Base-by-base conservation (phyloP, 208 protist genomes). In the Herpetomonas muscarum region DNA sequence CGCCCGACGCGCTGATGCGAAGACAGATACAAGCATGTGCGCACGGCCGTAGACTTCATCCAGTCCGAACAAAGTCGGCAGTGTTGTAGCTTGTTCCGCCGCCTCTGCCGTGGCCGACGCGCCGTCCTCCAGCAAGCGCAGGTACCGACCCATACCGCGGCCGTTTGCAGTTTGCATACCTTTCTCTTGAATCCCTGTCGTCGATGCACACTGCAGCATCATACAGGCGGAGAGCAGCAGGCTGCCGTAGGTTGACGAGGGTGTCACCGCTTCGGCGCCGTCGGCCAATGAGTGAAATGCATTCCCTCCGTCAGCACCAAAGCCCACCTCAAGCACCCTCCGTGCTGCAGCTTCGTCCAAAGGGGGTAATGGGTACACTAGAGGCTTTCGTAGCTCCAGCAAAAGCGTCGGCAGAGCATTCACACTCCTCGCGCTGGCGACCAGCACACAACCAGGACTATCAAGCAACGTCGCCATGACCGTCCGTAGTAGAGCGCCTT, bases 21-120 rank as follows among this genome's bases (percentile, higher is more conserved):
- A 82, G 26, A 79, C 61, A 46, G 68, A 71, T 17, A 82, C 53
- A 1, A 86, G 55, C 10, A 73, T 67, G 4, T 34, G 41, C 10
- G 88, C 44, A 12, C 85, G 78, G 36, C 64, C 61, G 7, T 48
- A 32, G 3, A 82, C 51, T 4, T 37, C 36, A 1, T 74, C 67
- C 12, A 93, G 61, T 3, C 85, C 85, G 57, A 71, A 93, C 0
- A 93, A 66, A 13, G 36, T 56, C 17, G n/a, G 26, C 7, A 12
- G 34, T 7, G 34, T 17, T 15, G 7, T 7, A 7, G 34, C 15
- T 39, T 7, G 34, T 36, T 32, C 7, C 22, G 32, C 9, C 22
- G 36, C 3, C 24, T 21, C 22, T 25, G 24, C 41, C 9, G 22
- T 10, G 12, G 24, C n/a, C 26, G n/a, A 13, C 24, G 0, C 24